Conservation (phyloP, 805 yeast species). For the Maudiozyma serrabonitensis region DNA sequence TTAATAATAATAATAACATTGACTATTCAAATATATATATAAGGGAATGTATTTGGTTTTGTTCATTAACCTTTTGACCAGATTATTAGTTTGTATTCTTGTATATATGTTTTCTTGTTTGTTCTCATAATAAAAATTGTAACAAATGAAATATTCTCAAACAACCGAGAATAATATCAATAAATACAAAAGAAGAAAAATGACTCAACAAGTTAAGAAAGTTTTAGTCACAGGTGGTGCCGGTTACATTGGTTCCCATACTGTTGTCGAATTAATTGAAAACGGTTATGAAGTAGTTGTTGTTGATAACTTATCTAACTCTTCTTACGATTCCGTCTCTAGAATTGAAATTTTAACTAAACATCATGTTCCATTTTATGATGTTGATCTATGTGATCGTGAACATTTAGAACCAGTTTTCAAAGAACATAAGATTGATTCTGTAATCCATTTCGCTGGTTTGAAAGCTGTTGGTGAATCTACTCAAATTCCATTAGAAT, state of each 20-base stretch:
- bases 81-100: neutral
- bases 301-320: conserved; percentile 59
- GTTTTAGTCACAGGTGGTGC: conserved; percentile 79
- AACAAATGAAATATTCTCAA: neutral
- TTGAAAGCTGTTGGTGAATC: conserved; percentile 80
- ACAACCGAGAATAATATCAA: neutral
- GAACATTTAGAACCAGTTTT: conserved; percentile 41
- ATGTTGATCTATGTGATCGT: conserved; percentile 49
- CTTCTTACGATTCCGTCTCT: conserved; percentile 55
- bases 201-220: conserved; percentile 18
- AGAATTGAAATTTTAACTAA: conserved; percentile 47
- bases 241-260: conserved; percentile 80
- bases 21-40: neutral
- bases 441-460: conserved; percentile 75
- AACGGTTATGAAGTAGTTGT: conserved; percentile 63
- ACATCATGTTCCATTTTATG: conserved; percentile 42
- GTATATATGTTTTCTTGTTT: neutral
- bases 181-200: neutral
- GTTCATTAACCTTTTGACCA: neutral
- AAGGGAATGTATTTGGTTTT: neutral
- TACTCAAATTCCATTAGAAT: conserved; percentile 52
- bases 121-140: neutral
- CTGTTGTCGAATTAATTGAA: conserved; percentile 52
- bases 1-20: too few species aligned
- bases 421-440: conserved; percentile 36